These are phyloP conservation scores for Eimeria acervulina DNA, from an alignment of 169 alveolate species.

Conservation along the genomic window DNA sequence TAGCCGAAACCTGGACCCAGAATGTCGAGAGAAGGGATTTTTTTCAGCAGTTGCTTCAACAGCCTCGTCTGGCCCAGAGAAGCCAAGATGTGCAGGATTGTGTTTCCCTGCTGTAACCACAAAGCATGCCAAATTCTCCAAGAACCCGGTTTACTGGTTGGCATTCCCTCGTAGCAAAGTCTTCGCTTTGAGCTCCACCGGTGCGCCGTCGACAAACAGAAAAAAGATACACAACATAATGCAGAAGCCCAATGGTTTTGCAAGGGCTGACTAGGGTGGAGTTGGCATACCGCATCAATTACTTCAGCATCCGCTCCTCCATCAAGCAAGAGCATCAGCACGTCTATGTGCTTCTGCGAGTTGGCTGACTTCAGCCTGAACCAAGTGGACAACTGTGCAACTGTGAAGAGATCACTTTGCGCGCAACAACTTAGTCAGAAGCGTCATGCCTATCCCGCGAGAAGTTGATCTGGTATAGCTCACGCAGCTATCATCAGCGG, in stretches of 20 bases:
- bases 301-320: constrained; percentile 61
- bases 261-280: neutral
- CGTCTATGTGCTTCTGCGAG: constrained; percentile 51
- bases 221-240: neutral
- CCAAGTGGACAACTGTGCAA: constrained; percentile 14
- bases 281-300: constrained; percentile 57
- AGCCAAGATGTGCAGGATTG: constrained; percentile 75
- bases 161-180: neutral
- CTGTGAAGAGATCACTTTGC: neutral
- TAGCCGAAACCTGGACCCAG: constrained; percentile 82
- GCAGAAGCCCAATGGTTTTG: neutral
- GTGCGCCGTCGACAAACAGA: neutral
- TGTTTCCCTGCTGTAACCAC: constrained; percentile 78
- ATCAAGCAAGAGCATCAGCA: constrained; percentile 52
- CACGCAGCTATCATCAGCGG: constrained; percentile 83
- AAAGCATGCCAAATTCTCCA: neutral
- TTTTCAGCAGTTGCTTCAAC: constrained; percentile 44
- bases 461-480: neutral
- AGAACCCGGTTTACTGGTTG: neutral
- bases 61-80: constrained; percentile 64
- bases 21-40: constrained; percentile 63
- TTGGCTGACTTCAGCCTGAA: constrained; percentile 55
- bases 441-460: neutral
- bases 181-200: neutral
- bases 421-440: neutral